Evolutionary conservation across 2,329 filamentous ascomycete genomes (phyloP), one percentile per base, ranked within the genome.

Genomic region (Stemphylium beticola): DNA sequence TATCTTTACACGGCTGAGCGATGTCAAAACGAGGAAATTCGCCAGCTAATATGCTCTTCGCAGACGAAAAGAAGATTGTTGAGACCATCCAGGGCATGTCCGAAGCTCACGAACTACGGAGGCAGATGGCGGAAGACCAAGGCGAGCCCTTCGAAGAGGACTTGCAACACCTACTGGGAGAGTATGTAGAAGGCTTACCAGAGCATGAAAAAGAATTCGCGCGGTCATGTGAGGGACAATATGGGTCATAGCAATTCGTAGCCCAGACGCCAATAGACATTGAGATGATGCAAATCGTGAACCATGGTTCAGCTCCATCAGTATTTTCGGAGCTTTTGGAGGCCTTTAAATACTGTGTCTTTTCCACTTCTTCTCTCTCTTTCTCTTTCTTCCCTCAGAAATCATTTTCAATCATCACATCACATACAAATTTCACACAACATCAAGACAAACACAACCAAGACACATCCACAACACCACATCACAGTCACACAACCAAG

Each of bases 91-190:
- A 45, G 32, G 51, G 38, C 29, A 37, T 58, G 18, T 39, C 41
- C 26, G 47, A 49, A n/a, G 55, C 40, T n/a, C 38, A 55, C 32
- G 46, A 34, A 9, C 24, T 51, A n/a, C 46, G 55, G 8, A 36
- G 31, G 14, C 52, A 55, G 29, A 41, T 55, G 24, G 55, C 55
- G 3, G 29, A 15, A n/a, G 52, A 55, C 15, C 40, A 50, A 24
- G 47, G 43, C 10, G 45, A 48, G 17, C 33, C 34, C 10, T 55
- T 58, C 24, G 48, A 55, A 8, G 55, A 58, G 33, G 52, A 52
- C 15, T 8, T 58, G 22, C 24, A 17, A 11, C 22, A 24, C 31
- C 37, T 44, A 10, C 38, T 55, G 12, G 43, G 44, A 6, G 41
- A 48, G 14, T 58, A 51, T 39, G 48, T 58, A 14, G 48, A 42